phyloP scores from a whole-genome alignment of 768 basidiomycete genomes.

The Cystofilobasidium bisporidii region DNA sequence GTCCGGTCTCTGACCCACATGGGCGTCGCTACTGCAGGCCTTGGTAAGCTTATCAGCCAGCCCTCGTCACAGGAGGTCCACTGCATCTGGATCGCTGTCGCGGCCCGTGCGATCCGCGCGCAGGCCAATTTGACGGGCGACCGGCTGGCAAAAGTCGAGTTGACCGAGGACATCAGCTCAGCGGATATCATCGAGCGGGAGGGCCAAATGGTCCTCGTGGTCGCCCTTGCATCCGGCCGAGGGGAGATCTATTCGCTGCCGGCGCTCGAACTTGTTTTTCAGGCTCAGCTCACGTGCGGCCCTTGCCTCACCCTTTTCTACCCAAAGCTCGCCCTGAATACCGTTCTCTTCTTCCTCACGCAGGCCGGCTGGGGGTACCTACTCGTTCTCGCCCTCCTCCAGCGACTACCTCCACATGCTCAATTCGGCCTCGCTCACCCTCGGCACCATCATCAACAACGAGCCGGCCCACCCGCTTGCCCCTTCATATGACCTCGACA shows the following conservation, averaged over 20 bases:
- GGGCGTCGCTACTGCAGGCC: not conserved
- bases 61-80: conserved; percentile 27
- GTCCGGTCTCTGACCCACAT: not conserved
- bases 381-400: conserved; percentile 23
- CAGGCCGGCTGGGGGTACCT: not conserved
- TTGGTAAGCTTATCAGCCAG: not conserved
- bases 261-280: not conserved
- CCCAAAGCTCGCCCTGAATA: too few species aligned
- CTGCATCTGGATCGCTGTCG: conserved; percentile 50
- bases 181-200: conserved; percentile 38
- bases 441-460: conserved; percentile 39
- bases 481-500: conserved; percentile 28
- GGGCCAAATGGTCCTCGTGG: conserved; percentile 47
- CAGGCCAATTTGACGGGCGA: conserved; percentile 57
- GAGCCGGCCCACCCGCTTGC: conserved; percentile 38
- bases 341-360: not conserved
- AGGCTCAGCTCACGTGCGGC: conserved; percentile 8
- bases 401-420: conserved; percentile 40
- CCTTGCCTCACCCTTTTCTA: not conserved
- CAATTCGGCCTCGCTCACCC: conserved; percentile 36
- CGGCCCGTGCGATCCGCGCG: conserved; percentile 52
- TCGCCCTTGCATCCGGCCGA: not conserved
- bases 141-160: conserved; percentile 57
- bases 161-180: conserved; percentile 51
- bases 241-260: not conserved